These are phyloP conservation scores for Mycosarcoma maydis DNA, from an alignment of 1,284 basidiomycete species.

Conservation along the genomic window DNA sequence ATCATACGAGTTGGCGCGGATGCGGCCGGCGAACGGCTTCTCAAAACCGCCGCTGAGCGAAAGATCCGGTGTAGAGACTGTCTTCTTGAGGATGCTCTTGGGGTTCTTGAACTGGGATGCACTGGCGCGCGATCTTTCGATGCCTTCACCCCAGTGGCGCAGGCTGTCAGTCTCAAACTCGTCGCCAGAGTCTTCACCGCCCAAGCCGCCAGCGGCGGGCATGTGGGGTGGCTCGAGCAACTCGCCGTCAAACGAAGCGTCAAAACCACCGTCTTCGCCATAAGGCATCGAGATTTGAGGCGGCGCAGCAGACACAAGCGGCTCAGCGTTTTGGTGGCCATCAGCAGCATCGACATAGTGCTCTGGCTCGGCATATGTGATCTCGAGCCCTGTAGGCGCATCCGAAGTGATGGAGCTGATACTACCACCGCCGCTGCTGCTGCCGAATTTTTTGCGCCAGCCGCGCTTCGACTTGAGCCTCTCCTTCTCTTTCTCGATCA, in stretches of 20 bases:
- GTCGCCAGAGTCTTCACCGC: constrained; percentile 67
- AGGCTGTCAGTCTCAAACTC: constrained; percentile 71
- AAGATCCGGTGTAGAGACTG: constrained; percentile 44
- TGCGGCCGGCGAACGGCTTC: constrained; percentile 59
- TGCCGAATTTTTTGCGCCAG: constrained; percentile 68
- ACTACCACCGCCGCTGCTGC: constrained; percentile 37
- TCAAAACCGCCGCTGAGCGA: constrained; percentile 37
- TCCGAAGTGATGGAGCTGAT: constrained; percentile 44
- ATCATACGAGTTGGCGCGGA: constrained; percentile 68
- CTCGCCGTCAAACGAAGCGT: constrained; percentile 75
- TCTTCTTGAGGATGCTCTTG: constrained; percentile 83
- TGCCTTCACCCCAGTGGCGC: constrained; percentile 71
- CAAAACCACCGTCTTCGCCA: constrained; percentile 70
- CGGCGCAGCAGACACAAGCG: constrained; percentile 29
- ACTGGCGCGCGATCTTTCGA: constrained; percentile 76
- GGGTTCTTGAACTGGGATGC: constrained; percentile 75
- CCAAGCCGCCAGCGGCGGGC: constrained; percentile 68
- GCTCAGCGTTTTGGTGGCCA: constrained; percentile 13
- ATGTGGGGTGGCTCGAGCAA: constrained; percentile 79
- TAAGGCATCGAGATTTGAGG: constrained; percentile 63
- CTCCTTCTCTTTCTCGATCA: constrained; percentile 68
- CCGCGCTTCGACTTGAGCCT: constrained; percentile 65
- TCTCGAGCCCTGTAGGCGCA: constrained; percentile 54
- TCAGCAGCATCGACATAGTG: constrained; percentile 13
- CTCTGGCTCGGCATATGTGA: constrained; percentile 42